Evolutionary conservation across 345 rosid genomes (phyloP), one percentile per base, ranked within the genome.

Genomic region (Eutrema yunnanense): DNA sequence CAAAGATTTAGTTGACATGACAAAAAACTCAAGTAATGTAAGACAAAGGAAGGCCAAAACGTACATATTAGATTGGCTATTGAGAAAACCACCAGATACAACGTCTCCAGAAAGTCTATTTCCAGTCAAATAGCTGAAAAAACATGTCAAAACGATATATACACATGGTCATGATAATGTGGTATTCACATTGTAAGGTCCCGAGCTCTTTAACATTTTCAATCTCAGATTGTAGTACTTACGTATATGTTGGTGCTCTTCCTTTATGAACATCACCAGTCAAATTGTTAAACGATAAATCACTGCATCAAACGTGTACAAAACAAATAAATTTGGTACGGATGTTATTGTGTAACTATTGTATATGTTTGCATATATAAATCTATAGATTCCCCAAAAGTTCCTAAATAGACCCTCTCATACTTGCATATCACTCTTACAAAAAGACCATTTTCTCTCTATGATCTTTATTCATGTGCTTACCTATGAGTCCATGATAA

Each of bases 71-170:
- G 62, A 12, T 10, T 27, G 0, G 6, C 2, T 26, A 19, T 46
- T 38, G 49, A 46, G 4, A 1, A 54, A 16, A 6, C 0, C 26
- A 34, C 52, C 14, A 62, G 65, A 37, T 37, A 5, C 27, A 13
- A 53, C n/a, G 16, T 53, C 0, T 29, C 79, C 79, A 0, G 79
- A 51, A 4, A 75, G 74, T 59, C 12, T 44, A 29, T 75, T 75
- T 9, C 74, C 52, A 62, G 50, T 62, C 71, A 75, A 38, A 69
- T 62, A 75, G 58, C 75, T 75, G 53, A 27, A 67, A 75, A 12
- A 58, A 41, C 32, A 74, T 58, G 14, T 42, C 10, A 6, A 32
- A n/a, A 12, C n/a, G n/a, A n/a, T n/a, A n/a, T n/a, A n/a, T n/a
- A n/a, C n/a, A n/a, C n/a, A n/a, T n/a, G n/a, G n/a, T n/a, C n/a